Base-by-base conservation (phyloP, 2,329 filamentous ascomycete species). In the Xylariaceae sp. region DNA sequence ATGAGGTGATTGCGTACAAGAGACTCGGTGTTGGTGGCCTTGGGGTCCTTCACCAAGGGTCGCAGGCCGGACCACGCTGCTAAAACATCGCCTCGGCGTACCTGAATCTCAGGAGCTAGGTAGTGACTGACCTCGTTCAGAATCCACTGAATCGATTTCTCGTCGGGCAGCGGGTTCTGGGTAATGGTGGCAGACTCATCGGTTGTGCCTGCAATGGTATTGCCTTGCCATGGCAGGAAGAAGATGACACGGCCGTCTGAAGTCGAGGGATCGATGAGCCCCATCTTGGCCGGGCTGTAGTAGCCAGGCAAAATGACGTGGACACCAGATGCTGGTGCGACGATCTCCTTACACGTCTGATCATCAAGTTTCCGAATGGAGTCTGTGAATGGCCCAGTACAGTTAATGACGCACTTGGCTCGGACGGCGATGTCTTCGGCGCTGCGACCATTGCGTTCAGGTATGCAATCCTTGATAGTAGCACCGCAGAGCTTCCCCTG, bases 171-270 rank as follows among this genome's bases (percentile, higher is more conserved):
- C 1, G 92, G 92, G 67, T 94, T 89, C 36, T 82, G 79, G 4
- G 84, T 84, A 64, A 96, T 91, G 26, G 82, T 78, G 33, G 88
- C 89, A 3, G 91, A 87, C 34, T 89, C 87, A 71, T 96, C 92
- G 6, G 91, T 96, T 4, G 92, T 96, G 60, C 92, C 92, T 41
- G 91, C 92, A 69, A 96, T 95, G 12, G 91, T 96, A 76, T 95
- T 95, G 45, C 91, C 91, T 77, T 96, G 91, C 92, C 92, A 96
- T 19, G 92, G 92, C 36, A 96, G 81, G 82, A 96, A 96, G 84
- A 96, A 96, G 70, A 96, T 94, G 46, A 96, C 92, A 71, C 92
- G 86, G 17, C 92, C 92, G 70, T 96, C 92, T 1, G 91, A 96
- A 2, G 92, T 95, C 36, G 87, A 86, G 4, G 92, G 91, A 68